These are phyloP conservation scores for Davidsoniella virescens DNA, from an alignment of 2,329 filamentous ascomycete species.

Conservation along the genomic window DNA sequence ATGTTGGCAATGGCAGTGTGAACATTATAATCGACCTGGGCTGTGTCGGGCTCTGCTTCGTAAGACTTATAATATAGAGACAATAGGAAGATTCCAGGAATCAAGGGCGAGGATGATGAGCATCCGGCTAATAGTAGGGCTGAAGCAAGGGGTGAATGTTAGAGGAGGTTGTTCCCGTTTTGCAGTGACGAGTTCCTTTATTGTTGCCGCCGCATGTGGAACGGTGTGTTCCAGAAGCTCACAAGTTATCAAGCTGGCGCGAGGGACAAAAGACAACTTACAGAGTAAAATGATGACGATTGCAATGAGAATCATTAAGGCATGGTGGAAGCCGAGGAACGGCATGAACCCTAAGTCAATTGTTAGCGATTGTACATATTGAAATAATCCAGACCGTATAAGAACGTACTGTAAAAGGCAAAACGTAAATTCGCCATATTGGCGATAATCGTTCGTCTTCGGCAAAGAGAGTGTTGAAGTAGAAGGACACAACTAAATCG, in stretches of 20 bases:
- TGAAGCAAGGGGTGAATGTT: slow-evolving; percentile 23
- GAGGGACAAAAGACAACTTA: slow-evolving; percentile 32
- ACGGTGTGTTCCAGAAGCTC: not conserved
- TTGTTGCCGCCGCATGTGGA: not conserved
- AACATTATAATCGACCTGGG: slow-evolving; percentile 82
- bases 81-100: slow-evolving; percentile 91
- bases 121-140: slow-evolving; percentile 87
- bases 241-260: not conserved
- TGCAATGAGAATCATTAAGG: slow-evolving; percentile 94
- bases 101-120: slow-evolving; percentile 87
- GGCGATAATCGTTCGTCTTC: not conserved
- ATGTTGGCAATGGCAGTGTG: slow-evolving; percentile 79
- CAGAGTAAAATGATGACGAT: slow-evolving; percentile 88
- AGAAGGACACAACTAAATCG: no score
- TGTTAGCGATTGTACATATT: not conserved
- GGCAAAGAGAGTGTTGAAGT: not conserved
- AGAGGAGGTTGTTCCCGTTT: not conserved
- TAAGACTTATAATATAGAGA: slow-evolving; percentile 94
- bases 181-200: not conserved
- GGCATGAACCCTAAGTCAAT: slow-evolving; percentile 40
- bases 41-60: slow-evolving; percentile 61
- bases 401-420: slow-evolving; percentile 1
- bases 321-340: slow-evolving; percentile 62
- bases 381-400: not conserved
- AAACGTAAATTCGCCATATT: not conserved